Base-by-base conservation (phyloP, 1,139 yeast species). In the Protomyces lactucae-debilis region DNA sequence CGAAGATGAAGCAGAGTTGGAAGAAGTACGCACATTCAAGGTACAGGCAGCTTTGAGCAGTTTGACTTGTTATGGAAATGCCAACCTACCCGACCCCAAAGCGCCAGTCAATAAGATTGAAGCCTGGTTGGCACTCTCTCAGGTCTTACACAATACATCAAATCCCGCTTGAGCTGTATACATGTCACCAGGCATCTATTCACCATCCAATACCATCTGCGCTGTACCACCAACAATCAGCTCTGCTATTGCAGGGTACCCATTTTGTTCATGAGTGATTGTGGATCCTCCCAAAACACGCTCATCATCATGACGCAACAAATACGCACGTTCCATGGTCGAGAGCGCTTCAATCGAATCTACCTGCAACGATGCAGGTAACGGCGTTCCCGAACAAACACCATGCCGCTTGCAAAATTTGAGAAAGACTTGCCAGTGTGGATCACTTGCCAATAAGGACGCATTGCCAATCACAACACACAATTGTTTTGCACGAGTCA, bases 401-500 rank as follows among this genome's bases (percentile, higher is more conserved):
- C 36, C 45, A 28, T 52, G 32, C 21, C 63, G 28, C 43, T 23
- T 25, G 32, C 63, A 59, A 21, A 59, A 59, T 2, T 36, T 18
- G 52, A 59, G 43, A 55, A 55, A 59, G 57, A 21, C 35, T 14
- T 23, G 18, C 63, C 63, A 59, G 18, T 48, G 35, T 21, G 28
- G 43, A 18, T 59, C 63, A 16, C 40, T 37, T 35, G 52, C 43
- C 52, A 59, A 28, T 12, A 59, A 43, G 14, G 21, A 14, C 18
- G 63, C 57, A 35, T 59, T 52, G 23, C 97, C 97, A 57, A 92
- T 78, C 0, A 92, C 82, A 71, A 93, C 88, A 8, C 92, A 77
- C 70, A 91, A 97, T 67, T 92, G 79, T 72, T 87, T 87, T 1
- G 97, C 89, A 68, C 98, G 80, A 0, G 97, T 90, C 75, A 91